Evolutionary conservation across 805 yeast species (phyloP), one percentile per base, ranked within the genome.

Genomic region (Candida hungchunana): DNA sequence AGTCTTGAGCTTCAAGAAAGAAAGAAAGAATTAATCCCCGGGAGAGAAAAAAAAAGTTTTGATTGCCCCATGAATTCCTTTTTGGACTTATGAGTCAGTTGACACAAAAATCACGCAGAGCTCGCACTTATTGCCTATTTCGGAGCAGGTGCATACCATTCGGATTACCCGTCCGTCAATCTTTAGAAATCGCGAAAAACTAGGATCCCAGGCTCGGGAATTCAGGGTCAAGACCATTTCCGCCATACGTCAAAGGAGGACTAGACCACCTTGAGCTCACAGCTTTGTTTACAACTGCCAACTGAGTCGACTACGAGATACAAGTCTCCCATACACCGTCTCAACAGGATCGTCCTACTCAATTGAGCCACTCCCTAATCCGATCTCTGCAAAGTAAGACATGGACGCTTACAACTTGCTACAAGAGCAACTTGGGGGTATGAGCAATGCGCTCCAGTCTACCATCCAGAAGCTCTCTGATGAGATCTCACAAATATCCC

Each of bases 341-440:
- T n/a, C n/a, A n/a, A n/a, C n/a, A n/a, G n/a, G n/a, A n/a, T n/a
- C n/a, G n/a, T n/a, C n/a, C n/a, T n/a, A n/a, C n/a, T n/a, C n/a
- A n/a, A n/a, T n/a, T n/a, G n/a, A n/a, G n/a, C n/a, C n/a, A n/a
- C n/a, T n/a, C n/a, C n/a, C n/a, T n/a, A n/a, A n/a, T n/a, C n/a
- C n/a, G n/a, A n/a, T n/a, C n/a, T 16, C 31, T 10, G 5, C 15
- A 9, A 7, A 22, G 10, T 4, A 19, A 22, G 16, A 9, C 26
- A 51, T 53, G 58, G 55, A 53, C 14, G 42, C 53, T 2, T 51
- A 50, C 39, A 46, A 41, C 23, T 12, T 43, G 31, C 35, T 53
- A 6, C 58, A 51, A 34, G 53, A 53, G 25, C 58, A 50, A 34
- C 27, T 53, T 13, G 43, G 43, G 10, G 31, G 29, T 16, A 39